These are phyloP conservation scores for Artemisia argyi DNA, from an alignment of 129 eudicot species.

Conservation along the genomic window DNA sequence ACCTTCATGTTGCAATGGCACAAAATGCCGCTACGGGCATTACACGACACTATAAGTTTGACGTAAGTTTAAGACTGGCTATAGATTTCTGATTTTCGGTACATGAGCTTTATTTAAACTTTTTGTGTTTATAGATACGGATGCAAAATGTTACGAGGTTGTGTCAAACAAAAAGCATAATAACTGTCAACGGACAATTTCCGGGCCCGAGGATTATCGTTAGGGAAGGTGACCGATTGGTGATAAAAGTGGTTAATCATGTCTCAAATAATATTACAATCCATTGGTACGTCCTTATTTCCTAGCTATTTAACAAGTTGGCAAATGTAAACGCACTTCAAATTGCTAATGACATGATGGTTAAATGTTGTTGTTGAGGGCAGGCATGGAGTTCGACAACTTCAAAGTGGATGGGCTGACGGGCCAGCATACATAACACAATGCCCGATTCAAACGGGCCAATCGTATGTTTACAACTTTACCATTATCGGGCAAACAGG, in stretches of 20 bases:
- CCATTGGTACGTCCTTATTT: conserved; percentile 52
- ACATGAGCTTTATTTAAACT: neutral
- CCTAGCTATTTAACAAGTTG: neutral
- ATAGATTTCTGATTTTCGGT: neutral
- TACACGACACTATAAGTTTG: conserved; percentile 61
- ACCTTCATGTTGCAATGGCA: conserved; percentile 31
- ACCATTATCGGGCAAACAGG: conserved; percentile 56
- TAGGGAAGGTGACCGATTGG: conserved; percentile 63
- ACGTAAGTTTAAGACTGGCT: conserved; percentile 39
- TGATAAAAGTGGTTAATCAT: conserved; percentile 61
- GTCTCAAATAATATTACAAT: conserved; percentile 57
- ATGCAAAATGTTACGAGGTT: conserved; percentile 65
- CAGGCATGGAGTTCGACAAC: conserved; percentile 65
- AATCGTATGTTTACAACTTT: conserved; percentile 52
- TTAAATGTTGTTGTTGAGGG: neutral
- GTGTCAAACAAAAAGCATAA: conserved; percentile 59
- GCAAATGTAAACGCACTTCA: neutral
- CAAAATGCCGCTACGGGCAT: conserved; percentile 25
- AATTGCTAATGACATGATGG: neutral
- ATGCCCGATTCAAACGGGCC: conserved; percentile 55
- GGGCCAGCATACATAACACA: conserved; percentile 61
- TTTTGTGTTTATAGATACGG: conserved; percentile 39
- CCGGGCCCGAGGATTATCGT: conserved; percentile 69
- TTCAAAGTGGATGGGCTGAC: conserved; percentile 57
- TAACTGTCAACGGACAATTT: conserved; percentile 64